Conservation (phyloP, 345 rosid genomes). For the Rhodamnia argentea region DNA sequence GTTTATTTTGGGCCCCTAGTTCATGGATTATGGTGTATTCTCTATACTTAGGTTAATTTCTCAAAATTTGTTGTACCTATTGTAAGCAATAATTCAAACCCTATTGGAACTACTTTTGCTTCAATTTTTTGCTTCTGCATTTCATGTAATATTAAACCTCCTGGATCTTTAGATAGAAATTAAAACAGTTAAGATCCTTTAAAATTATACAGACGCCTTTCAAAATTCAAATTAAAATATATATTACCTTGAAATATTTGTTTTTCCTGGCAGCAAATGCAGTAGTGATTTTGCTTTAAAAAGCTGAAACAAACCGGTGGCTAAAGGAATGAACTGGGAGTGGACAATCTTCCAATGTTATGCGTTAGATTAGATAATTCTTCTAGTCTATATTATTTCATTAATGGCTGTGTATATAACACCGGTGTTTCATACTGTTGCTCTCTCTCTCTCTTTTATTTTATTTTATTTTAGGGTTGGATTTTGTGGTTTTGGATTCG, state of each 20-base stretch:
- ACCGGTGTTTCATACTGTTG: not conserved
- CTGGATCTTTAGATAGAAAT: not conserved
- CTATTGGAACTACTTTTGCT: not conserved
- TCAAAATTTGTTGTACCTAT: not conserved
- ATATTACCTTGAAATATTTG: not conserved
- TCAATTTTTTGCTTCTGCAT: not conserved
- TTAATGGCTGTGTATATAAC: not conserved
- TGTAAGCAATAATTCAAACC: not conserved
- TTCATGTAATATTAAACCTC: not conserved
- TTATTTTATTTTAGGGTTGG: too few species aligned
- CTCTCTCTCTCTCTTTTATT: too few species aligned
- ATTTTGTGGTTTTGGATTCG: not conserved
- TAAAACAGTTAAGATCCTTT: not conserved
- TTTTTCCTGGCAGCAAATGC: not conserved
- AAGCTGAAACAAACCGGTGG: not conserved
- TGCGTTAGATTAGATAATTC: not conserved
- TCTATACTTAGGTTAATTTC: not conserved
- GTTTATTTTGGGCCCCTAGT: not conserved
- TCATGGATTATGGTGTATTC: not conserved
- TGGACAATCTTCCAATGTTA: not conserved
- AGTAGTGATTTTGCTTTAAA: not conserved
- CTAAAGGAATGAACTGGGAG: not conserved
- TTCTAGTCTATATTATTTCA: not conserved
- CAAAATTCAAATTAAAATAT: not conserved
- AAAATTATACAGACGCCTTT: not conserved